Evolutionary conservation across 2,329 filamentous ascomycete species (phyloP).

Genomic region (Elsinoe necatrix): DNA sequence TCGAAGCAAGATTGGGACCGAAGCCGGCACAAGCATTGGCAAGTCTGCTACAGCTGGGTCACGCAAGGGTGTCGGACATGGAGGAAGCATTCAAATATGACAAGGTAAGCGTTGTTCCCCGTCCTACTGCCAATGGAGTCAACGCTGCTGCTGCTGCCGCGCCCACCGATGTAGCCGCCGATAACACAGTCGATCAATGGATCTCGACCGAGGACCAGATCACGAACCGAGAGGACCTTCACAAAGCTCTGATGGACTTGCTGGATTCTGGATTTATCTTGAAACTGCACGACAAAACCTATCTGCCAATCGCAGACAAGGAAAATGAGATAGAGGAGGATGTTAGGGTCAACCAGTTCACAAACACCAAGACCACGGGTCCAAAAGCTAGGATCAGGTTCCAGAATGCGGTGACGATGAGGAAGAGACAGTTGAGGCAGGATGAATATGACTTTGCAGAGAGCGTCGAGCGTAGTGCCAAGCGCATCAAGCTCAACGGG

Average conservation of each 20-base stretch:
- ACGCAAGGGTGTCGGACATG: conserved; percentile 63
- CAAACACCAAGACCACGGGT: conserved; percentile 47
- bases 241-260: conserved; percentile 38
- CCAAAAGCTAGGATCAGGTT: conserved; percentile 59
- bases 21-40: conserved; percentile 66
- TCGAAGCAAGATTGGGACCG: conserved; percentile 65
- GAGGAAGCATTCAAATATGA: conserved; percentile 52
- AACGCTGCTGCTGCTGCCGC: conserved; percentile 17
- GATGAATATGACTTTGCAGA: conserved; percentile 29
- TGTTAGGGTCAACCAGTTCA: conserved; percentile 47
- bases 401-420: conserved; percentile 47
- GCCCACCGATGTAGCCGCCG: conserved; percentile 17
- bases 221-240: conserved; percentile 33
- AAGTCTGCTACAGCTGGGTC: conserved; percentile 66
- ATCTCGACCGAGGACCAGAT: conserved; percentile 24
- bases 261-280: conserved; percentile 61
- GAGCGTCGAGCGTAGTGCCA: conserved; percentile 24
- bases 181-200: conserved; percentile 21
- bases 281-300: conserved; percentile 45
- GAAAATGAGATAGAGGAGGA: conserved; percentile 54
- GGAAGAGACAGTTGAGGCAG: conserved; percentile 46
- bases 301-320: conserved; percentile 49
- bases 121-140: conserved; percentile 23
- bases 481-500: conserved; percentile 30
- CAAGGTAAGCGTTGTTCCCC: conserved; percentile 19